phyloP scores from a whole-genome alignment of 352 stramenopile genomes.

The Phytopythium montanum region DNA sequence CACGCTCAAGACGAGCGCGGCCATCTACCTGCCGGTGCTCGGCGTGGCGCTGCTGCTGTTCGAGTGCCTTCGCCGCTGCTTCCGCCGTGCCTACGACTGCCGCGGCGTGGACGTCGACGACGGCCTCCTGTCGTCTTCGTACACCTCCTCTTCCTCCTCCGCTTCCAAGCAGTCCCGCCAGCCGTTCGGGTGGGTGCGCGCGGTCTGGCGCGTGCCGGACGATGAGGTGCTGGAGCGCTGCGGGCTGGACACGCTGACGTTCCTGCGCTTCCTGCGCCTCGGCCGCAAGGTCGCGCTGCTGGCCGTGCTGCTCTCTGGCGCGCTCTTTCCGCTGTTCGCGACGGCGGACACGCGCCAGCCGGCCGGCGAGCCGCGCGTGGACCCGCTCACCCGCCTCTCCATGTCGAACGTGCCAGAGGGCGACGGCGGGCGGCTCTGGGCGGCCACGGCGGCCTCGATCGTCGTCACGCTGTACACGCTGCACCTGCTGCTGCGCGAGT shows the following conservation, averaged over 20 bases:
- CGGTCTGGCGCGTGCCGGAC: conserved; percentile 40
- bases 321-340: conserved; percentile 71
- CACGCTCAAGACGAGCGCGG: conserved; percentile 61
- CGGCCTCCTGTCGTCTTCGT: conserved; percentile 23
- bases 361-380: conserved; percentile 21
- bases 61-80: conserved; percentile 50
- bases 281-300: conserved; percentile 67
- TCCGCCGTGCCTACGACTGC: conserved; percentile 51
- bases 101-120: conserved; percentile 30
- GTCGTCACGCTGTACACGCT: conserved; percentile 54
- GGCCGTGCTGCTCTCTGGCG: conserved; percentile 42
- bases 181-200: conserved; percentile 51
- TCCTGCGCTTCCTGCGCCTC: conserved; percentile 66
- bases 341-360: conserved; percentile 26
- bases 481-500: conserved; percentile 55
- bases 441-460: conserved; percentile 45
- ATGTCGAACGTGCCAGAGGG: conserved; percentile 67
- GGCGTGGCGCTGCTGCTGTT: conserved; percentile 50
- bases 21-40: conserved; percentile 64
- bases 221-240: conserved; percentile 67
- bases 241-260: conserved; percentile 72
- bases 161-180: conserved; percentile 1
- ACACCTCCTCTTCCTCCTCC: neutral
- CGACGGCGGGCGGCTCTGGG: conserved; percentile 64
- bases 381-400: conserved; percentile 59